phyloP scores from a whole-genome alignment of 768 basidiomycete species.

The Rhizopogon vesiculosus region DNA sequence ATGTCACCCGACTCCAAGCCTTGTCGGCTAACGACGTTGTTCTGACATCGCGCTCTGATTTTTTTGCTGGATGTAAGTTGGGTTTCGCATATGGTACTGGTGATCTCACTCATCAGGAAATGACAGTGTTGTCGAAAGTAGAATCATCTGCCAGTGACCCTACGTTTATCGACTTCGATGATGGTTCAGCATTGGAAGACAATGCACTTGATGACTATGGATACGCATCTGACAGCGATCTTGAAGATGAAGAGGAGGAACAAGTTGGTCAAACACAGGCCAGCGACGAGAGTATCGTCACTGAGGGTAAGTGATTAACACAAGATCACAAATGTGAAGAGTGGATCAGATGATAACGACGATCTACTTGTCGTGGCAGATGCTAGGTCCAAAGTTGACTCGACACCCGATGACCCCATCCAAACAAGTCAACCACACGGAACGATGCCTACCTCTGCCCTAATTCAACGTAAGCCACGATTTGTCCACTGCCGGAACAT shows the following conservation, averaged over 20 bases:
- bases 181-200: slow-evolving; percentile 4
- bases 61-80: slow-evolving; percentile 21
- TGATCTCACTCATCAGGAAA: not conserved
- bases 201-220: slow-evolving; percentile 19
- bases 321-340: not conserved
- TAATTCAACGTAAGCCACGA: not conserved
- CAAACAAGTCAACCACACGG: not conserved
- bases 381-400: slow-evolving; percentile 4
- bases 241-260: slow-evolving; percentile 20
- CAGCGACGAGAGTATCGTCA: not conserved
- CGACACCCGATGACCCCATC: not conserved
- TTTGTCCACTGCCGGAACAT: slow-evolving; percentile 17
- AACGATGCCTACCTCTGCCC: not conserved
- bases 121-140: slow-evolving; percentile 11
- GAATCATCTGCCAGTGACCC: slow-evolving; percentile 9
- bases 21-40: slow-evolving; percentile 24
- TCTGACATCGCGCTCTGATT: slow-evolving; percentile 21
- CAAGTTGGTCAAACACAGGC: not conserved
- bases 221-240: slow-evolving; percentile 30
- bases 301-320: not conserved
- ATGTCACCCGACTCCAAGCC: slow-evolving; percentile 12
- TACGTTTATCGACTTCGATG: slow-evolving; percentile 11
- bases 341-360: slow-evolving; percentile 1
- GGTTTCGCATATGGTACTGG: not conserved
- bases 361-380: slow-evolving; percentile 1